phyloP scores from a whole-genome alignment of 805 yeast species.

The Candida insectalens region DNA sequence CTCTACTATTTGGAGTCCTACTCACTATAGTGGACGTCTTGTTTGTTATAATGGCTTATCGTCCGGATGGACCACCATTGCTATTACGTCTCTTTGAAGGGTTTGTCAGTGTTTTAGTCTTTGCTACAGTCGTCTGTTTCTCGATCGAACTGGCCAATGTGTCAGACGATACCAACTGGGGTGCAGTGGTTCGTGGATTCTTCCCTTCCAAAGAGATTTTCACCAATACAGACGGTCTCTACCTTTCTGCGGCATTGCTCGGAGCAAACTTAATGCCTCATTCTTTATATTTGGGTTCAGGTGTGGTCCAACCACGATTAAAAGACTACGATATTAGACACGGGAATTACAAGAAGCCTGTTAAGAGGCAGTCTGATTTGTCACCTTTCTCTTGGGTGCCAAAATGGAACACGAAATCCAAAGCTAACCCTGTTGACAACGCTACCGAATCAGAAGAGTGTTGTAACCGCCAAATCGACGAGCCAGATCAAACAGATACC shows the following conservation, averaged over 20 bases:
- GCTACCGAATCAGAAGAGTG: neutral
- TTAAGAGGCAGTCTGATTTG: no score
- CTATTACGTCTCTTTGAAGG: conserved; percentile 74
- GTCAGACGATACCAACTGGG: conserved; percentile 39
- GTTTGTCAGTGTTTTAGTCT: conserved; percentile 67
- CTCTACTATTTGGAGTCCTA: conserved; percentile 74
- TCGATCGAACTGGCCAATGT: conserved; percentile 68
- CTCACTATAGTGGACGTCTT: conserved; percentile 81
- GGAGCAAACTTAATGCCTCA: conserved; percentile 98
- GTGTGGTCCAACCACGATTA: conserved; percentile 78
- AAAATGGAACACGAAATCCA: neutral
- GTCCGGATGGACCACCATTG: conserved; percentile 72
- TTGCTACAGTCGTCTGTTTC: conserved; percentile 81
- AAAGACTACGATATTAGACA: conserved; percentile 65
- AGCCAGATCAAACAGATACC: neutral
- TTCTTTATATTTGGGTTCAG: conserved; percentile 77
- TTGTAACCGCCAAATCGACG: no score
- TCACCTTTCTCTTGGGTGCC: no score
- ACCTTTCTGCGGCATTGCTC: conserved; percentile 71
- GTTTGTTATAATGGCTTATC: conserved; percentile 77
- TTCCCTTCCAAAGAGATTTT: conserved; percentile 37
- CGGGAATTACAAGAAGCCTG: conserved; percentile 44
- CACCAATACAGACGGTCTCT: conserved; percentile 57
- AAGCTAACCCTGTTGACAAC: neutral
- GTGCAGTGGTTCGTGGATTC: conserved; percentile 62